These are phyloP conservation scores for Saccharomycopsis sp. DNA, from an alignment of 805 yeast genomes.

Conservation along the genomic window DNA sequence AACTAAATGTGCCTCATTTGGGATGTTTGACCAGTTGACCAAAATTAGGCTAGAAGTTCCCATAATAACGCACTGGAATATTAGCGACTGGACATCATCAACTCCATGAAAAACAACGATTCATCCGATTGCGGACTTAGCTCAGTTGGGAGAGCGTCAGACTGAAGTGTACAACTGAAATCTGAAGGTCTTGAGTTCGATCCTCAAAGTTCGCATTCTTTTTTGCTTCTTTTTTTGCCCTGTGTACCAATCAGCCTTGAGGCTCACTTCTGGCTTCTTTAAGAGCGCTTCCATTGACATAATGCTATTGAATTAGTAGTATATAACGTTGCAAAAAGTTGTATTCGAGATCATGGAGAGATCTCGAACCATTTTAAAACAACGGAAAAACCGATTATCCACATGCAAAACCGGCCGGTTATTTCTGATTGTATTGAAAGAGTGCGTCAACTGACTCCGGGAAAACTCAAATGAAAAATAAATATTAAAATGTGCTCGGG, in stretches of 20 bases:
- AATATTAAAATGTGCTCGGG: no score
- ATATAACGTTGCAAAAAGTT: no score
- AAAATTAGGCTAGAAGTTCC: no score
- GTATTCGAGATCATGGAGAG: no score
- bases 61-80: no score
- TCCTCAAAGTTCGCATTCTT: slow-evolving; percentile 2
- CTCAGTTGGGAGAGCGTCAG: slow-evolving; percentile 4
- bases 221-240: neutral
- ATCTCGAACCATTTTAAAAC: no score
- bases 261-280: neutral
- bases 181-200: slow-evolving; percentile 3
- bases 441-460: neutral
- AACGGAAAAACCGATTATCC: neutral
- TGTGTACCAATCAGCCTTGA: no score
- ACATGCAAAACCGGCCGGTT: neutral
- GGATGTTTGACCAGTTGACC: no score
- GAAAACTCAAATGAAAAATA: neutral
- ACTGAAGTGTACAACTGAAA: neutral
- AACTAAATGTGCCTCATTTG: no score
- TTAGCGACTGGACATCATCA: no score
- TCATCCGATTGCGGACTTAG: neutral
- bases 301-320: no score
- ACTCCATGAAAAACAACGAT: neutral
- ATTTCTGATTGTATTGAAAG: neutral
- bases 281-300: no score